A percentile compares a stretch with the other conserved stretches of the same genome.
phyloP scores from a whole-genome alignment of 352 stramenopile genomes.

The Pythium grandisporangium region DNA sequence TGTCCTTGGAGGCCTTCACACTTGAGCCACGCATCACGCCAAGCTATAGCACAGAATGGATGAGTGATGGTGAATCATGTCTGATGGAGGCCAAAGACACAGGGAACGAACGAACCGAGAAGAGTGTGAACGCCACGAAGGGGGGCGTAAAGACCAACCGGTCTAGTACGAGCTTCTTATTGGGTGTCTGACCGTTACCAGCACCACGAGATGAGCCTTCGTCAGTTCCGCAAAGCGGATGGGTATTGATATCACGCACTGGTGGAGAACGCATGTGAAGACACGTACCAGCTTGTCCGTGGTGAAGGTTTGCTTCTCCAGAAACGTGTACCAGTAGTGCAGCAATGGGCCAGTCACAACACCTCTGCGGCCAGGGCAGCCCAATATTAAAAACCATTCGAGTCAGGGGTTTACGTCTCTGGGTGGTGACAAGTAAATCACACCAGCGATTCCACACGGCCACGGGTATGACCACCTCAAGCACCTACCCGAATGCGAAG shows the following conservation, averaged over 20 bases:
- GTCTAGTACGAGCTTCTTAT: conserved; percentile 66
- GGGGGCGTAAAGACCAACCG: conserved; percentile 57
- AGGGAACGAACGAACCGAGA: conserved; percentile 26
- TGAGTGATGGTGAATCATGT: background rate
- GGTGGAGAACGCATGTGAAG: no score
- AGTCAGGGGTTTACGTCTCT: no score
- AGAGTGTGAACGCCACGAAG: conserved; percentile 60
- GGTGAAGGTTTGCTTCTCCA: conserved; percentile 48
- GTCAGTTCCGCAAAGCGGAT: background rate
- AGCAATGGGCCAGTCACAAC: conserved; percentile 46
- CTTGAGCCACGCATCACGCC: conserved; percentile 45
- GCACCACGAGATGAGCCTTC: background rate
- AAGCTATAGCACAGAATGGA: conserved; percentile 18
- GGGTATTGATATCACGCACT: no score
- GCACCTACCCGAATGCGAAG: conserved; percentile 45
- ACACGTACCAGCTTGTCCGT: conserved; percentile 55
- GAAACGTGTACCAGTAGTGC: conserved; percentile 62
- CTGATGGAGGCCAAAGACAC: background rate
- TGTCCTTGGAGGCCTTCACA: conserved; percentile 29
- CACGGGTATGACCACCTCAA: no score
- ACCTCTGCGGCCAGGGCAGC: no score
- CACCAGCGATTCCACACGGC: no score
- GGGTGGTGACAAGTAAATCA: no score
- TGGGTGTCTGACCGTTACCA: conserved; percentile 35
- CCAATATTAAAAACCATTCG: no score